Base-by-base conservation (phyloP, 768 basidiomycete species). In the Boletus vinaceobasis region DNA sequence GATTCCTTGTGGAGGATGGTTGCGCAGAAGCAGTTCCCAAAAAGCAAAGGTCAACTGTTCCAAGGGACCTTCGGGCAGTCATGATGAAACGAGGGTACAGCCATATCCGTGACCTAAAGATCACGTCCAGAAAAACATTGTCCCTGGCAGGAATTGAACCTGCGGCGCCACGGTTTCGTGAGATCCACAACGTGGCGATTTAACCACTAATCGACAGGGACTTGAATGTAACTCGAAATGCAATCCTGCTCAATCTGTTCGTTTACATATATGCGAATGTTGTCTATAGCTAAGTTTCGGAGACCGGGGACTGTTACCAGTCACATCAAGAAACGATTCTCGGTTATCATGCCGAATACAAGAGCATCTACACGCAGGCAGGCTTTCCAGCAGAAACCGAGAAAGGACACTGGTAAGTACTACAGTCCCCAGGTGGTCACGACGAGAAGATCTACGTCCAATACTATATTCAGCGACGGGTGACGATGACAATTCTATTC, bases 11-110 rank as follows among this genome's bases (percentile, higher is more conserved):
- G 2, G 80, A 78, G 4, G 90, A 90, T 4, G 90, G 90, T 60
- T 87, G 84, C 3, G 89, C 88, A 19, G 90, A 90, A 15, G 88
- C 87, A 1, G 88, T 92, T 21, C 90, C 90, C 23, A 92, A 77
- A 66, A 92, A 91, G 7, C 86, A 89, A 42, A 91, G 68, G 46
- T 79, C 81, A 2, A 89, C 51, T 0, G 78, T 48, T 21, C 68
- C 69, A 27, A 72, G 50, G 2, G 52, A 53, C 37, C 32, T 63
- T 42, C 64, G 70, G 4, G 44, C 7, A 42, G 52, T 23, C 66
- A 67, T 67, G 52, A 14, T 9, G 2, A 23, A 7, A 14, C 7
- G 13, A 33, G 10, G 13, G 14, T 23, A 23, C 23, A 23, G 23
- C 23, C 23, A 23, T 23, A 23, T 23, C 23, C 23, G 4, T 23